phyloP scores from a whole-genome alignment of 495 filamentous ascomycete genomes.

The Baudoinia panamericana region DNA sequence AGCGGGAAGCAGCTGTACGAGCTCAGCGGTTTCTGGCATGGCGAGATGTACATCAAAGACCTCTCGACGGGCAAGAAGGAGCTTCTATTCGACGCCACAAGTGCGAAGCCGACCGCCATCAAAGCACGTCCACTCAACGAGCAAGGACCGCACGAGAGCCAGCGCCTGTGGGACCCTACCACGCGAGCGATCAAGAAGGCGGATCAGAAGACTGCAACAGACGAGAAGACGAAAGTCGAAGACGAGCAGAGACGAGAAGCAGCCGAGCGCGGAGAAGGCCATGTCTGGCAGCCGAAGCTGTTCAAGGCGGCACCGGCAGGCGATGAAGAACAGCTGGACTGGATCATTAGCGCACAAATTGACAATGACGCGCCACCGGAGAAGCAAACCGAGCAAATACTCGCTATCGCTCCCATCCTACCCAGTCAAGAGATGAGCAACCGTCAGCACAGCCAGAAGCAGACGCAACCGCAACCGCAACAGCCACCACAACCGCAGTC shows the following conservation, averaged over 20 bases:
- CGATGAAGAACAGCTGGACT: slow-evolving; percentile 81
- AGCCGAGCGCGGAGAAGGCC: slow-evolving; percentile 64
- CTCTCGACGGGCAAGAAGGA: slow-evolving; percentile 71
- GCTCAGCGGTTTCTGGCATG: slow-evolving; percentile 83
- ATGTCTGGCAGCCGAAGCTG: slow-evolving; percentile 79
- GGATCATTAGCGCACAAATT: slow-evolving; percentile 85
- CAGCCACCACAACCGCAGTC: slow-evolving; percentile 9
- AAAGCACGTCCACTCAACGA: slow-evolving; percentile 66
- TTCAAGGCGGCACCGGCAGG: slow-evolving; percentile 69
- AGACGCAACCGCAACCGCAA: slow-evolving; percentile 3
- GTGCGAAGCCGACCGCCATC: slow-evolving; percentile 62
- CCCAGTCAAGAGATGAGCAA: slow-evolving; percentile 44
- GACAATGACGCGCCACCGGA: slow-evolving; percentile 45
- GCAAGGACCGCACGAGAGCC: slow-evolving; percentile 83
- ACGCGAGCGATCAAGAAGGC: slow-evolving; percentile 64
- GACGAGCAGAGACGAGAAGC: slow-evolving; percentile 83
- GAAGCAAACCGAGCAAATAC: slow-evolving; percentile 69
- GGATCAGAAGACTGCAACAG: slow-evolving; percentile 82
- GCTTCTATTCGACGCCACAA: slow-evolving; percentile 73
- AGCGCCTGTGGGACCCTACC: slow-evolving; percentile 70
- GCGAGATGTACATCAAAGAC: slow-evolving; percentile 83
- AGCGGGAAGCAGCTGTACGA: slow-evolving; percentile 80
- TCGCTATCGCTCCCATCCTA: slow-evolving; percentile 74
- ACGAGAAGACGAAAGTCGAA: slow-evolving; percentile 90
- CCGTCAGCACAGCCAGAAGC: slow-evolving; percentile 1